Base-by-base conservation (phyloP, 2,329 filamentous ascomycete species). In the Shiraia sp. region DNA sequence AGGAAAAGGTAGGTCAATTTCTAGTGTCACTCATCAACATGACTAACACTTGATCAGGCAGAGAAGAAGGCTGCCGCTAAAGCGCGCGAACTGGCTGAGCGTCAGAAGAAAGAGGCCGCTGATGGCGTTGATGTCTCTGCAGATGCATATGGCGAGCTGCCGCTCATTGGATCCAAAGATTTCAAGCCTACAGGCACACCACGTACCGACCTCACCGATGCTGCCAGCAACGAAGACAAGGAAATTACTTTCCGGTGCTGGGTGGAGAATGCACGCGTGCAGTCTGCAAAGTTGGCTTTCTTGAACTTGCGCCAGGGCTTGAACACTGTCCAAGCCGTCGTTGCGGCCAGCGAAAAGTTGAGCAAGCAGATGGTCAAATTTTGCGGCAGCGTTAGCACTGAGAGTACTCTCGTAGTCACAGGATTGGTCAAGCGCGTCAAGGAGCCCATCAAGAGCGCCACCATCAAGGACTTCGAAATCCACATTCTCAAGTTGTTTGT, bases 291-390 rank as follows among this genome's bases (percentile, higher is more conserved):
- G 77, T 86, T 96, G 75, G 87, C 84, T 29, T 96, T 96, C 74
- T 73, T 96, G 59, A 90, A 93, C 74, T 79, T 97, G 57, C 81
- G 89, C 70, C 83, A 88, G 68, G 76, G 80, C 45, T 80, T 84
- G 61, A 85, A 87, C 77, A 86, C 85, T 17, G 85, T 96, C 27
- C 91, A 96, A 75, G 90, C 86, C 36, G 86, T 96, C 26, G 76
- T 90, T 12, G 79, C 80, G 13, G 86, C 82, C 34, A 81, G 71
- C 51, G 72, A 73, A 49, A 81, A 61, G 72, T 77, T 65, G 82
- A 90, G 60, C 83, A 86, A 85, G 68, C 90, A 88, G 72, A 97
- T 97, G 92, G 88, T 96, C 66, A 97, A 97, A 75, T 97, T 88
- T 82, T 83, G 87, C 35, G 82, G 81, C 33, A 79, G 76, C 30